phyloP scores from a whole-genome alignment of 306 rosid species.

The Vigna mungo region DNA sequence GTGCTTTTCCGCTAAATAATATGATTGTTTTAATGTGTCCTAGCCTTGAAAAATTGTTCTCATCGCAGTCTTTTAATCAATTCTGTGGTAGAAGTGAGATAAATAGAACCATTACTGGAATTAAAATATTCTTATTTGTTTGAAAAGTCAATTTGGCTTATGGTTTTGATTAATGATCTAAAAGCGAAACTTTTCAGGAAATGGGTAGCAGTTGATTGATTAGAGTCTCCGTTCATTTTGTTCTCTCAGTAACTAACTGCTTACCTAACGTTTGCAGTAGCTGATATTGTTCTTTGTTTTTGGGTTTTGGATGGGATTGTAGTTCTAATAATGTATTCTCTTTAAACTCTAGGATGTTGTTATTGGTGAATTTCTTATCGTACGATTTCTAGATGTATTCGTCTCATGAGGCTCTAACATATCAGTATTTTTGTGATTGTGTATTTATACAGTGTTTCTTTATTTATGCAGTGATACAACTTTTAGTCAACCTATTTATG shows the following conservation, averaged over 20 bases:
- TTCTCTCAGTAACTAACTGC: background rate
- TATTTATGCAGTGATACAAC: background rate
- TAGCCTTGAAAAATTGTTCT: background rate
- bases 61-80: background rate
- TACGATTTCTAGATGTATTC: constrained; percentile 1
- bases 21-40: too few relatives aligned
- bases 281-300: background rate
- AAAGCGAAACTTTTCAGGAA: constrained; percentile 15
- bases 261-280: background rate
- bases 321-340: background rate
- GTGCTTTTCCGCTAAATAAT: background rate
- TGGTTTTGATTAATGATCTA: constrained; percentile 4
- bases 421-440: constrained; percentile 3
- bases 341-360: background rate
- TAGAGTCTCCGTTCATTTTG: background rate
- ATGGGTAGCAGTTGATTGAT: background rate
- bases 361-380: constrained; percentile 4
- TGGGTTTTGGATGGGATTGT: background rate
- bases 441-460: background rate
- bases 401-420: background rate
- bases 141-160: background rate
- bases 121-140: constrained; percentile 24
- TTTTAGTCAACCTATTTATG: constrained; percentile 19
- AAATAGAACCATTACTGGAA: background rate
- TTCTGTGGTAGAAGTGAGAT: constrained; percentile 14